A percentile compares a stretch with the other conserved stretches of the same genome.
Evolutionary conservation across 257 asterid species (phyloP).

Genomic region (Solanum raphanifolium): DNA sequence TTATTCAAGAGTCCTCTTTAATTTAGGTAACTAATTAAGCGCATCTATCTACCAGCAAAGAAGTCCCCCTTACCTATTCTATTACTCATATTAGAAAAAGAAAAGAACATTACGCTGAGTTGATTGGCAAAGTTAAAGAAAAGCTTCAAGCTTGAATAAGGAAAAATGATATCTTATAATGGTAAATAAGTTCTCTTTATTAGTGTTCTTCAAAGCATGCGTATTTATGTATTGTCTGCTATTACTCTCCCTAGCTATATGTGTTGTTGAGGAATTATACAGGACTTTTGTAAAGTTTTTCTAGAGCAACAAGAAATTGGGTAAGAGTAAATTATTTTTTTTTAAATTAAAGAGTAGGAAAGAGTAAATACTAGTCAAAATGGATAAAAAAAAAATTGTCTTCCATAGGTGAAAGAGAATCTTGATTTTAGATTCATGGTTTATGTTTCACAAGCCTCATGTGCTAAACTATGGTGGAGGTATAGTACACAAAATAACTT

Average conservation of each 20-base stretch:
- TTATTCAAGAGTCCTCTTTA: too few relatives aligned
- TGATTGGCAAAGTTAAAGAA: background rate
- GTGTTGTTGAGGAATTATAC: background rate
- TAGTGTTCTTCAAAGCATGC: background rate
- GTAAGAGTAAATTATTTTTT: too few relatives aligned
- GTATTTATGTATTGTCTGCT: too few relatives aligned
- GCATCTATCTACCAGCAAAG: too few relatives aligned
- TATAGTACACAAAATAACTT: background rate
- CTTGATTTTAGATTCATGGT: background rate
- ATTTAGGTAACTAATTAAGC: too few relatives aligned
- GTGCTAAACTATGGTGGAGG: background rate
- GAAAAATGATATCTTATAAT: background rate
- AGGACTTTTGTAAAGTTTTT: too few relatives aligned
- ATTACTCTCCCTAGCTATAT: background rate
- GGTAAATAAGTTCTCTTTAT: background rate
- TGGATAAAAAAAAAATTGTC: background rate
- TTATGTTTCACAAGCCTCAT: background rate
- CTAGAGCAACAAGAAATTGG: too few relatives aligned
- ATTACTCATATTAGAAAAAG: background rate
- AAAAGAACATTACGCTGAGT: background rate
- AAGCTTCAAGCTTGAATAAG: background rate
- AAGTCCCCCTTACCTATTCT: too few relatives aligned
- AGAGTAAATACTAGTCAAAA: background rate
- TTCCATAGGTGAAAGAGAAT: background rate
- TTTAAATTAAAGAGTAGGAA: background rate